A percentile compares a stretch with the other conserved stretches of the same genome.
Conservation (phyloP, 148 eudicot species). For the Vaccinium myrtillus region DNA sequence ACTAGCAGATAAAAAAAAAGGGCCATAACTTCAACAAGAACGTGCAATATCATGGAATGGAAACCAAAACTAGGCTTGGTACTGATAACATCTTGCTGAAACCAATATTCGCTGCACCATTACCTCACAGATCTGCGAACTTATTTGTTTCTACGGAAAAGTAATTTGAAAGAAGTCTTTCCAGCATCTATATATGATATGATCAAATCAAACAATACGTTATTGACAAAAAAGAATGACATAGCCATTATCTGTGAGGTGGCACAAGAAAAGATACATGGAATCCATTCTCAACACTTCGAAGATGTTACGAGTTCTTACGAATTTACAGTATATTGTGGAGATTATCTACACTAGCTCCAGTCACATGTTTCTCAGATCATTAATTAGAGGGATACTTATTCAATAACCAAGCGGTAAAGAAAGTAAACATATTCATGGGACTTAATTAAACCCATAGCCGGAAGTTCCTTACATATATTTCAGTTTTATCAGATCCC, state of each 20-base stretch:
- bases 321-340: not conserved
- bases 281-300: not conserved
- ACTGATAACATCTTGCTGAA: not conserved
- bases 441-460: not conserved
- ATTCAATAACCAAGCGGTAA: not conserved
- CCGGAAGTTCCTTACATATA: conserved; percentile 35
- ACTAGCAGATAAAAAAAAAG: not conserved
- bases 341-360: not conserved
- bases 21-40: not conserved
- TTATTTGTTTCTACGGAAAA: not conserved
- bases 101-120: not conserved
- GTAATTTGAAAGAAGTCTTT: not conserved
- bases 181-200: not conserved
- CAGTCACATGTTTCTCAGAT: not conserved
- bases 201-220: not conserved
- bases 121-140: not conserved
- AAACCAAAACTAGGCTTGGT: not conserved
- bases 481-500: conserved; percentile 41
- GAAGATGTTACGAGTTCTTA: not conserved
- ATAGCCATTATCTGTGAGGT: not conserved
- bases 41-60: not conserved
- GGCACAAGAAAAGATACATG: not conserved
- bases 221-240: not conserved
- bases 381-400: not conserved
- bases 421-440: not conserved